Evolutionary conservation across 164 flowering plant species (phyloP).

Genomic region (Taxillus chinensis): DNA sequence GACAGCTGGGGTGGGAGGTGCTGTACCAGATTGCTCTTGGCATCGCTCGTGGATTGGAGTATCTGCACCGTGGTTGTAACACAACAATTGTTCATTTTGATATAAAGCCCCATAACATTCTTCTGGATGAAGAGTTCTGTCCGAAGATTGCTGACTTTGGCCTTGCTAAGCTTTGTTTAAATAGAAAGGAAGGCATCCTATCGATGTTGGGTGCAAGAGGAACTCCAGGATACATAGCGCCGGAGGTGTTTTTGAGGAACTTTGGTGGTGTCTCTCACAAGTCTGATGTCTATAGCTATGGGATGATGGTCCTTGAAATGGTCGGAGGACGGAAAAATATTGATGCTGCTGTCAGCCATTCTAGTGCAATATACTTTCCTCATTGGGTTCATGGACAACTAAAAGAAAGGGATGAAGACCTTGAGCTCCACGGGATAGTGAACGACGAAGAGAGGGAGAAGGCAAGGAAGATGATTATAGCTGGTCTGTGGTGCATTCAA

Average conservation of each 20-base stretch:
- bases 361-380: constrained; percentile 35
- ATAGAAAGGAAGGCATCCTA: constrained; percentile 18
- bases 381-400: constrained; percentile 25
- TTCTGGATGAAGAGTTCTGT: constrained; percentile 23
- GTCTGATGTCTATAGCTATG: constrained; percentile 46
- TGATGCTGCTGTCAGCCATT: constrained; percentile 3
- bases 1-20: constrained; percentile 18
- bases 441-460: constrained; percentile 15
- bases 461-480: constrained; percentile 29
- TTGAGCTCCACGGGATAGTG: constrained; percentile 11
- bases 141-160: constrained; percentile 41
- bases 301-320: constrained; percentile 45
- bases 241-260: constrained; percentile 25
- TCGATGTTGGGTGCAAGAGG: constrained; percentile 29
- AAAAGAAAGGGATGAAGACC: constrained; percentile 7
- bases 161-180: constrained; percentile 24
- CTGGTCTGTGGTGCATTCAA: constrained; percentile 41
- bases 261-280: constrained; percentile 36
- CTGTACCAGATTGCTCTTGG: constrained; percentile 24
- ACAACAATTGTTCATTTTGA: constrained; percentile 33
- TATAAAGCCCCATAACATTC: constrained; percentile 38
- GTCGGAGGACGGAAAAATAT: constrained; percentile 27
- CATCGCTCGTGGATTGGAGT: constrained; percentile 35
- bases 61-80: constrained; percentile 36
- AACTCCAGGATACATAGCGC: constrained; percentile 40